Evolutionary conservation across 1,284 basidiomycete species (phyloP).

Genomic region (Stereum hirsutum): DNA sequence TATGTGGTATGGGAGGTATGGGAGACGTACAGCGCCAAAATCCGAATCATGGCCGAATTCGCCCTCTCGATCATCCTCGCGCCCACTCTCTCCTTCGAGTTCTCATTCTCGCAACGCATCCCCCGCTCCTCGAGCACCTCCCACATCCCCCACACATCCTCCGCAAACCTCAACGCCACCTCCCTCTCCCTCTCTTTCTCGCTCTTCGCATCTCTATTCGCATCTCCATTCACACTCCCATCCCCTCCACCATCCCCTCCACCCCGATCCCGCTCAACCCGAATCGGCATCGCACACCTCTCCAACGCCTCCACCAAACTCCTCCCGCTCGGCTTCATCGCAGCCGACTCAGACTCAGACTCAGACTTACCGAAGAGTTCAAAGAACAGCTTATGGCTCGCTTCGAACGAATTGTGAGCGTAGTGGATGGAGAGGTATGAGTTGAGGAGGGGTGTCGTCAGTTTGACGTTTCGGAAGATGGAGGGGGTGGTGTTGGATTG

Average conservation of each 20-base stretch:
- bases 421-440: slow-evolving; percentile 79
- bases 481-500: no score
- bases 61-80: slow-evolving; percentile 56
- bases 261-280: no score
- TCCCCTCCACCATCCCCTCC: no score
- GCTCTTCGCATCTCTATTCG: no score
- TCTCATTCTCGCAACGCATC: slow-evolving; percentile 42
- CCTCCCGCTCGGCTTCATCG: slow-evolving; percentile 38
- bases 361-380: slow-evolving; percentile 35
- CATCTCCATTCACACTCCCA: no score
- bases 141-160: slow-evolving; percentile 56
- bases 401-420: slow-evolving; percentile 46
- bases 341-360: no score
- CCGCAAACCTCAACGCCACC: slow-evolving; percentile 37
- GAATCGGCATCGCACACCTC: slow-evolving; percentile 41
- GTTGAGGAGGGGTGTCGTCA: slow-evolving; percentile 65
- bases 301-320: slow-evolving; percentile 62
- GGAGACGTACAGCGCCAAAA: slow-evolving; percentile 44
- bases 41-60: slow-evolving; percentile 55
- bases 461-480: slow-evolving; percentile 47
- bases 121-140: slow-evolving; percentile 42
- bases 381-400: slow-evolving; percentile 37
- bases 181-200: no score
- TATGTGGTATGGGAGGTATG: slow-evolving; percentile 1
- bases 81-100: slow-evolving; percentile 23